Evolutionary conservation across 2,329 filamentous ascomycete species (phyloP), one percentile per base, ranked within the genome.

Genomic region (Parastagonospora nodorum): DNA sequence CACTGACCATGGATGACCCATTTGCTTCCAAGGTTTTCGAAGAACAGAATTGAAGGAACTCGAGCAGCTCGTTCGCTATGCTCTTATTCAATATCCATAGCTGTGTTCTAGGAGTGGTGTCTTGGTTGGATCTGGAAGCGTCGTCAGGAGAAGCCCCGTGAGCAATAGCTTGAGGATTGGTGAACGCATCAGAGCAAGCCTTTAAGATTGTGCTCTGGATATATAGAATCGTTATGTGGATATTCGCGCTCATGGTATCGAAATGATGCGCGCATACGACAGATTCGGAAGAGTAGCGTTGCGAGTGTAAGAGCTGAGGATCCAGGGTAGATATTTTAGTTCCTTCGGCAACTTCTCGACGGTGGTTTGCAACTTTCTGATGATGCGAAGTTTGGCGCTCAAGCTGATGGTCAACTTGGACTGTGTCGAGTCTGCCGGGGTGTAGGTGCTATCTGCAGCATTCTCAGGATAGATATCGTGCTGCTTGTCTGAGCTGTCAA

Each of bases 221-320:
- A 31, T 59, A 59, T 14, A 59, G 44, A 33, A 53, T 55, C 10
- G 57, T 57, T 31, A 60, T 56, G 36, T 60, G 53, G 24, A 57
- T 57, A 30, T 60, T 57, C 4, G 53, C 56, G 27, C 53, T 46
- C 53, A 57, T 57, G 16, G 50, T 57, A 16, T 59, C 53, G 33
- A 59, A 59, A 16, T 60, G 51, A 33, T 55, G 45, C 5, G 31
- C n/a, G 14, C 29, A 14, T n/a, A 33, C 16, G 30, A 15, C 14
- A 43, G 15, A 35, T 4, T 24, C 29, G 16, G 35, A 30, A 27
- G 35, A 37, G 40, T 41, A 19, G 16, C 8, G 5, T 10, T 29
- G 28, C 28, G n/a, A 29, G 14, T 12, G 2, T 9, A 19, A 30
- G 14, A 35, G 28, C 30, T 24, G 29, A 8, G 14, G 28, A 19